Base-by-base conservation (phyloP, 2,329 filamentous ascomycete genomes). In the Aspergillus brunneoviolaceus region DNA sequence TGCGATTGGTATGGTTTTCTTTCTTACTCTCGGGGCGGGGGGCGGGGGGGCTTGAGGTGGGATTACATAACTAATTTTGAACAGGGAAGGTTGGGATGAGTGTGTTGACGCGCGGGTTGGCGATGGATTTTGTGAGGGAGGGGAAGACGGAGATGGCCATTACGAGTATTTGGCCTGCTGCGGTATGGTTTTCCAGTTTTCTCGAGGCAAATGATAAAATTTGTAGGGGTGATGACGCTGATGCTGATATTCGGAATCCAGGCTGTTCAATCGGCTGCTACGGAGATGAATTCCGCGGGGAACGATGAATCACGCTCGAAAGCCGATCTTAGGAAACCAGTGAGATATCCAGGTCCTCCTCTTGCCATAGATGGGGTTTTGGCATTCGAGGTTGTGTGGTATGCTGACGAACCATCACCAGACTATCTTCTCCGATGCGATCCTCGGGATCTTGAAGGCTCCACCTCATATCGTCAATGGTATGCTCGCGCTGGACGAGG, bases 161-260 rank as follows among this genome's bases (percentile, higher is more conserved):
- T 58, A 91, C 88, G 0, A 90, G 89, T 65, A 84, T 96, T 5
- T 96, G 92, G 92, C 91, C 91, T 11, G 91, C 91, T 4, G 84
- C 82, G 31, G 89, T 90, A 76, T 66, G 86, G 77, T 45, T 33
- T 5, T 12, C 19, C 21, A 19, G 12, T 33, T 16, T 21, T 5
- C 2, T 42, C 14, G 5, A 42, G 39, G 14, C n/a, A 12, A 19
- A 14, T 27, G 2, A 27, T 27, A 5, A 5, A 16, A 16, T 1
- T 6, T 6, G 39, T 16, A 7, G 31, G 55, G 29, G 27, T 33
- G 5, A 29, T 31, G 25, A 35, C 57, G 51, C 10, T 45, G 16
- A 45, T 49, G 50, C 52, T 58, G 21, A n/a, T 59, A 55, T 6
- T 25, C 2, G 16, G 5, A n/a, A 23, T 9, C 2, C 39, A 82